Evolutionary conservation across 1,284 basidiomycete species (phyloP).

Genomic region (Moesziomyces sp.): DNA sequence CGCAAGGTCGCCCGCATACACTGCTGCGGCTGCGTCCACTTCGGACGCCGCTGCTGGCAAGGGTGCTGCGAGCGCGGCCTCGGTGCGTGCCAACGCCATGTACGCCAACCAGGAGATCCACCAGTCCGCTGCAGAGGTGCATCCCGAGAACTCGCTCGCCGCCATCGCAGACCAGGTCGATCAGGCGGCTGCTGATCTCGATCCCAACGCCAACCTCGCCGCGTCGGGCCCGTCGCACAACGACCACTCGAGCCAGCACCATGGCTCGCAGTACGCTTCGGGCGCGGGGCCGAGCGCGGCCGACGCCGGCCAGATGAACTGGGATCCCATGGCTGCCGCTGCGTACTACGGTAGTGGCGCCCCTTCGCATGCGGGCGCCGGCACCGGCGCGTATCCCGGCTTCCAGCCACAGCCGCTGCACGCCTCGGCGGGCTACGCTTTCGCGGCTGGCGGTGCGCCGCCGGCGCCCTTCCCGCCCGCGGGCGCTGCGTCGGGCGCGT

Average conservation of each 20-base stretch:
- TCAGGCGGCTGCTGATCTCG: conserved; percentile 51
- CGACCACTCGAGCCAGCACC: conserved; percentile 20
- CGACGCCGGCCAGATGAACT: conserved; percentile 19
- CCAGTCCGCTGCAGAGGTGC: conserved; percentile 56
- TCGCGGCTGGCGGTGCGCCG: conserved; percentile 13
- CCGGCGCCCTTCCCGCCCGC: conserved; percentile 5
- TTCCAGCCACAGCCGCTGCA: conserved; percentile 41
- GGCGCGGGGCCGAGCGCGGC: conserved; percentile 4
- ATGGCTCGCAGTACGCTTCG: conserved; percentile 19
- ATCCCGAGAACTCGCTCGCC: conserved; percentile 55
- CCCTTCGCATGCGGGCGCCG: background rate
- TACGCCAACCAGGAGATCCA: conserved; percentile 62
- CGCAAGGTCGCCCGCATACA: conserved; percentile 24
- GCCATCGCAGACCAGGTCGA: conserved; percentile 59
- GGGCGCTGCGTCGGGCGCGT: conserved; percentile 16
- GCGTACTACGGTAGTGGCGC: conserved; percentile 21
- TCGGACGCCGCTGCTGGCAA: conserved; percentile 6
- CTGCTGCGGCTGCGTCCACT: background rate
- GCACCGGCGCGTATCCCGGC: conserved; percentile 9
- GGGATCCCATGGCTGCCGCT: conserved; percentile 33
- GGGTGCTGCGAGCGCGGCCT: conserved; percentile 16
- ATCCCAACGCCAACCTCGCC: conserved; percentile 14
- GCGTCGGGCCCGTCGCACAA: conserved; percentile 13
- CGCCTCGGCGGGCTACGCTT: conserved; percentile 33
- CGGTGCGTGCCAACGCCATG: conserved; percentile 51